phyloP scores from a whole-genome alignment of 2,329 filamentous ascomycete genomes.

The Aureobasidium subglaciale region DNA sequence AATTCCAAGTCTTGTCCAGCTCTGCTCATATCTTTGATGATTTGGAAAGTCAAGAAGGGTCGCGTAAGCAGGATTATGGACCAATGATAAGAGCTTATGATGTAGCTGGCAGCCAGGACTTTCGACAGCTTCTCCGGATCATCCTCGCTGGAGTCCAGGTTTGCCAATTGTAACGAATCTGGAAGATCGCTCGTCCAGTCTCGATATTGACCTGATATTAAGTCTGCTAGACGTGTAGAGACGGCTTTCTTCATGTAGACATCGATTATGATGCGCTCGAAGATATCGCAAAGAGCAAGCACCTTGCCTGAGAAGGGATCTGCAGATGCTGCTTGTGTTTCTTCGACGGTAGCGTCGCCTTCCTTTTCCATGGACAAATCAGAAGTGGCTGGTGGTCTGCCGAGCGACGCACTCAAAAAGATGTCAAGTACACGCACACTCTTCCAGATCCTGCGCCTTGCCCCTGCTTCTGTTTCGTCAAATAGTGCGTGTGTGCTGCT shows the following conservation, averaged over 20 bases:
- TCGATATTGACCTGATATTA: conserved; percentile 36
- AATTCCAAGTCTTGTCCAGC: conserved; percentile 18
- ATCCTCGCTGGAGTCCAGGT: background rate
- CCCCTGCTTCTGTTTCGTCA: conserved; percentile 2
- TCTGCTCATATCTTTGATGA: conserved; percentile 19
- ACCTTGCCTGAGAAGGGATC: conserved; percentile 26
- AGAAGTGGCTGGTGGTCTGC: conserved; percentile 47
- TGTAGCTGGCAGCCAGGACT: conserved; percentile 42
- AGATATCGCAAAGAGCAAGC: conserved; percentile 40
- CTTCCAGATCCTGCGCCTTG: conserved; percentile 43
- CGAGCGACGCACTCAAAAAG: conserved; percentile 45
- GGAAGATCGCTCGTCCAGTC: conserved; percentile 35
- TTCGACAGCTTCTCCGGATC: conserved; percentile 21
- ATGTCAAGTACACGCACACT: conserved; percentile 46
- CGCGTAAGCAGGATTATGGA: conserved; percentile 47
- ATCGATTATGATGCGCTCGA: conserved; percentile 41
- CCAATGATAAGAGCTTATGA: conserved; percentile 47
- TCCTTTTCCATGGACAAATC: conserved; percentile 41
- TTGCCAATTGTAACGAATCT: conserved; percentile 20
- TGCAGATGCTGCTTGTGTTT: conserved; percentile 1
- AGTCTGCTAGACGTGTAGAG: conserved; percentile 34
- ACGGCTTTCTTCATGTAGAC: conserved; percentile 38
- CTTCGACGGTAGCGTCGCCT: conserved; percentile 11
- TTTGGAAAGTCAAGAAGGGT: conserved; percentile 46
- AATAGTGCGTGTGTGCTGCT: conserved; percentile 12